A percentile compares a stretch with the other conserved stretches of the same genome.
These are phyloP conservation scores for Allantophomopsis cytisporea DNA, from an alignment of 2,329 filamentous ascomycete genomes.

Conservation along the genomic window DNA sequence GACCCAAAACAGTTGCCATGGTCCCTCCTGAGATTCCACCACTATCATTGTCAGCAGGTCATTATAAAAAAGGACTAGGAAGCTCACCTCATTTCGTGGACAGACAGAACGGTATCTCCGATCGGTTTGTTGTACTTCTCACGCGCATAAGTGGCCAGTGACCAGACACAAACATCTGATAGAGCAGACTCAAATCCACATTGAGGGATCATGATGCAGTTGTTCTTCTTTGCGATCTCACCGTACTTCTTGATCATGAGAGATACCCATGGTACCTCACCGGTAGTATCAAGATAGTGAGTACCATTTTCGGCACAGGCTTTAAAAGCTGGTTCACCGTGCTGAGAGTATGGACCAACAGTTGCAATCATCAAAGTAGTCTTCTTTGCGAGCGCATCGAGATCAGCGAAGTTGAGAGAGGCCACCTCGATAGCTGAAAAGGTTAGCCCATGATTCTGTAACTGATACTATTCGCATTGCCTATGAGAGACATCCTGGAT, in stretches of 20 bases:
- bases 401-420: slow-evolving; percentile 28
- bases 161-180: slow-evolving; percentile 42
- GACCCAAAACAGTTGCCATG: slow-evolving; percentile 48
- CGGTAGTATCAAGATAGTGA: slow-evolving; percentile 51
- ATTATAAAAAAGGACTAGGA: neutral
- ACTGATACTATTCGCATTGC: too few relatives aligned
- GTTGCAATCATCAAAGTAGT: slow-evolving; percentile 41
- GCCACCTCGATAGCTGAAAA: slow-evolving; percentile 36
- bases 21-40: slow-evolving; percentile 49
- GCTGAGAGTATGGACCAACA: slow-evolving; percentile 42
- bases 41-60: slow-evolving; percentile 18
- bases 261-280: slow-evolving; percentile 43
- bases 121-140: slow-evolving; percentile 33
- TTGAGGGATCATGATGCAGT: slow-evolving; percentile 48
- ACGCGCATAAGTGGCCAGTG: slow-evolving; percentile 32
- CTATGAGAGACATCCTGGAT: too few relatives aligned
- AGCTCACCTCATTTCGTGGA: slow-evolving; percentile 26
- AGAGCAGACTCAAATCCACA: slow-evolving; percentile 48
- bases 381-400: slow-evolving; percentile 37
- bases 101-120: slow-evolving; percentile 37
- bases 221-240: slow-evolving; percentile 32
- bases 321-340: slow-evolving; percentile 45
- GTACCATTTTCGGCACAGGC: slow-evolving; percentile 49
- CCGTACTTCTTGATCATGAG: slow-evolving; percentile 49
- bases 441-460: too few relatives aligned